Percentiles rank a stretch among this genome's conserved stretches.
These are phyloP conservation scores for Botrytis medusae DNA, from an alignment of 2,329 filamentous ascomycete species.

Conservation along the genomic window DNA sequence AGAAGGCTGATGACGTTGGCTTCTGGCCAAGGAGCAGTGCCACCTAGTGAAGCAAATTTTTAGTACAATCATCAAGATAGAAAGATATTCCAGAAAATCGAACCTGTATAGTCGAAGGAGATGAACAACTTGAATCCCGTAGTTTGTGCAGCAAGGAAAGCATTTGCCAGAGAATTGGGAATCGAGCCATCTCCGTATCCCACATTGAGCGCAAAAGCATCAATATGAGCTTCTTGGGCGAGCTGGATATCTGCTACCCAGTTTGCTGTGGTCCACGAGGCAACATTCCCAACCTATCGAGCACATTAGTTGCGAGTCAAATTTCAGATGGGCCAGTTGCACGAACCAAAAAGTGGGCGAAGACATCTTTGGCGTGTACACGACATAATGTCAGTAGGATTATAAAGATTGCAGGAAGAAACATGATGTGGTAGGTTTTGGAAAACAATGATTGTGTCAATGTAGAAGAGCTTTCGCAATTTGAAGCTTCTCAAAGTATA, in stretches of 20 bases:
- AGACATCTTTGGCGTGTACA: not conserved
- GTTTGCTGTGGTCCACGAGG: not conserved
- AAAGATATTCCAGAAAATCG: not conserved
- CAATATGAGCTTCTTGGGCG: not conserved
- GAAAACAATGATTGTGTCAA: not conserved
- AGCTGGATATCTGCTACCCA: not conserved
- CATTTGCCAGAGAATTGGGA: not conserved
- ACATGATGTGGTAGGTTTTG: no score
- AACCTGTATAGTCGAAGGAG: conserved; percentile 8
- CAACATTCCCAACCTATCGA: not conserved
- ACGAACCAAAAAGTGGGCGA: conserved; percentile 6
- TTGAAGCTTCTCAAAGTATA: not conserved
- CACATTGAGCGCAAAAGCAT: conserved; percentile 2
- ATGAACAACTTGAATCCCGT: conserved; percentile 1
- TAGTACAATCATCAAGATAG: not conserved
- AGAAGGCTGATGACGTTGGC: not conserved
- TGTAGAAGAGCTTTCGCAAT: not conserved
- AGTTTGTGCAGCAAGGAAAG: not conserved
- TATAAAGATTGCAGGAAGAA: not conserved
- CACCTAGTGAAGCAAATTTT: not conserved
- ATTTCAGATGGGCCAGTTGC: not conserved
- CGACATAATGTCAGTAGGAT: not conserved
- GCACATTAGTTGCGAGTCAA: not conserved
- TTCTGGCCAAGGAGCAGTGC: conserved; percentile 3
- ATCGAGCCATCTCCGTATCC: not conserved